These are phyloP conservation scores for Lentinus tigrinus DNA, from an alignment of 768 basidiomycete species.

Conservation along the genomic window DNA sequence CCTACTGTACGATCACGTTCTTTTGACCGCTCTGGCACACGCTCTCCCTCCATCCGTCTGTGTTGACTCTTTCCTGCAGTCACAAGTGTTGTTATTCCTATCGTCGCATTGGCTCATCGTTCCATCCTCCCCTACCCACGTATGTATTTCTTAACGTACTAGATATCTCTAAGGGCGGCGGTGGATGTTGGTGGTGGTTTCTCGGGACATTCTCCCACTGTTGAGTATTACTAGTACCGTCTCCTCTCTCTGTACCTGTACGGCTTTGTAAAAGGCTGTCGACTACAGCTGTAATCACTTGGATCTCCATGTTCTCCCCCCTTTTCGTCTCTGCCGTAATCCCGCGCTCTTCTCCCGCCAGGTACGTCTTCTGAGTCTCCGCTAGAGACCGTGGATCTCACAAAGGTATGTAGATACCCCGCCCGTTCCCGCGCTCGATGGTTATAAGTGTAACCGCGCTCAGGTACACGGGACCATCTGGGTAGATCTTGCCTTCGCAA, in stretches of 20 bases:
- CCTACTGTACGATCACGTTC: constrained; percentile 8
- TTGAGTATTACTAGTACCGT: constrained; percentile 3
- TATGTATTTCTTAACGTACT: constrained; percentile 14
- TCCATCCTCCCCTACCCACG: not conserved
- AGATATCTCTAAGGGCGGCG: constrained; percentile 7
- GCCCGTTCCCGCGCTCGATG: too few relatives aligned
- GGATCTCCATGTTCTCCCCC: not conserved
- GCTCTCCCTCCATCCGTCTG: not conserved
- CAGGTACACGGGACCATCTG: too few relatives aligned
- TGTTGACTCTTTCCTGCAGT: not conserved
- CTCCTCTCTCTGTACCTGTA: constrained; percentile 3
- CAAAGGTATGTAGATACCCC: too few relatives aligned
- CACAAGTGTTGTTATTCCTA: not conserved
- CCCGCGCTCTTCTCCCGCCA: not conserved
- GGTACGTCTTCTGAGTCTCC: not conserved
- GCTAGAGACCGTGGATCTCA: too few relatives aligned
- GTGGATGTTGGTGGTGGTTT: not conserved
- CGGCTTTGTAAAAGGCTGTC: constrained; percentile 6
- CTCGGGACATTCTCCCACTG: not conserved
- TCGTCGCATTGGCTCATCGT: constrained; percentile 1
- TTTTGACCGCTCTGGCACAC: constrained; percentile 5
- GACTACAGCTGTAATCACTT: not conserved
- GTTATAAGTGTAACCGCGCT: too few relatives aligned
- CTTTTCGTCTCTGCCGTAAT: not conserved
- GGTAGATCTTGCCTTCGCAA: too few relatives aligned